Percentiles rank a stretch among this genome's conserved stretches.
Conservation (phyloP, 345 rosid species). For the Microthlaspi erraticum region DNA sequence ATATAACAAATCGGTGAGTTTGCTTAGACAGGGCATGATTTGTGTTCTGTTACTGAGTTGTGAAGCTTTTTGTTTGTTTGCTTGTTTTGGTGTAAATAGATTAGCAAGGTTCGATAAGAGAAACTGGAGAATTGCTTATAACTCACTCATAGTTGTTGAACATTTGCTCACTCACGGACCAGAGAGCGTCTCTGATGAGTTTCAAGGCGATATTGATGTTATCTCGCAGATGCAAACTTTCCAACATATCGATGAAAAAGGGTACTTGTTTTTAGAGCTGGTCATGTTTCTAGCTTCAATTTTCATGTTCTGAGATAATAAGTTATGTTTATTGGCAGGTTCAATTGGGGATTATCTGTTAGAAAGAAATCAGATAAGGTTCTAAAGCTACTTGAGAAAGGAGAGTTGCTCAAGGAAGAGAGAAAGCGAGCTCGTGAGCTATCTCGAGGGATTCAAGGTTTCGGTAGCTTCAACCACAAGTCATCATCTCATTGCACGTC, state of each 20-base stretch:
- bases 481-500: constrained; percentile 40
- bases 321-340: constrained; percentile 51
- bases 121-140: constrained; percentile 80
- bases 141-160: constrained; percentile 75
- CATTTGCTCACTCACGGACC: constrained; percentile 94
- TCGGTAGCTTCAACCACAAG: constrained; percentile 72
- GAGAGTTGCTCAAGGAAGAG: constrained; percentile 70
- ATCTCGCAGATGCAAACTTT: constrained; percentile 61
- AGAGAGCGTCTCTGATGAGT: constrained; percentile 81
- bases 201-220: constrained; percentile 61
- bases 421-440: constrained; percentile 79
- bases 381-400: constrained; percentile 68
- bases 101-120: constrained; percentile 71
- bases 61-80: neutral
- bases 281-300: neutral
- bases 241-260: constrained; percentile 80
- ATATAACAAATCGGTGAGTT: neutral
- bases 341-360: constrained; percentile 89
- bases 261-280: constrained; percentile 45
- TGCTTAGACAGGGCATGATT: neutral
- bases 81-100: constrained; percentile 43
- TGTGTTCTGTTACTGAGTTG: constrained; percentile 2
- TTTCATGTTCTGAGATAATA: neutral
- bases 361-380: constrained; percentile 77
- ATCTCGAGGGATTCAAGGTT: constrained; percentile 82